Evolutionary conservation across 352 stramenopile species (phyloP).

Genomic region (Peronospora destructor): DNA sequence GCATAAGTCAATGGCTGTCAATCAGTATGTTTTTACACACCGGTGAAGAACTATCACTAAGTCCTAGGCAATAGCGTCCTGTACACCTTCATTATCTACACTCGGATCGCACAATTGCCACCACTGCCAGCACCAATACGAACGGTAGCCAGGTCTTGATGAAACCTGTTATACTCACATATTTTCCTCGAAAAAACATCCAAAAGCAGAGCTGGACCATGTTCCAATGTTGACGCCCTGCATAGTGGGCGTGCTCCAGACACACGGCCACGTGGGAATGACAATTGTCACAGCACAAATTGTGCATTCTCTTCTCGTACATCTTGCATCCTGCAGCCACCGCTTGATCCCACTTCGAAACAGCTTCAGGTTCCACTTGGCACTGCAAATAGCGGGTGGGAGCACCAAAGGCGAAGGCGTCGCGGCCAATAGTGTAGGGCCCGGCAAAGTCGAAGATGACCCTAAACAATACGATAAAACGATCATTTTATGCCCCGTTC

Average conservation of each 20-base stretch:
- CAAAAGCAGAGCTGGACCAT: slow-evolving; percentile 81
- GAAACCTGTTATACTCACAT: slow-evolving; percentile 34
- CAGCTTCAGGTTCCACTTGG: slow-evolving; percentile 33
- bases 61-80: background rate
- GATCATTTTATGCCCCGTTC: slow-evolving; percentile 1
- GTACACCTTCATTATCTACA: background rate
- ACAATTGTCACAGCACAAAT: slow-evolving; percentile 95
- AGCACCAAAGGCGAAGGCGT: slow-evolving; percentile 84
- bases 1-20: slow-evolving; percentile 1
- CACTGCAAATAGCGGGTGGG: slow-evolving; percentile 88
- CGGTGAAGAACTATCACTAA: background rate
- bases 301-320: slow-evolving; percentile 94
- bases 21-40: slow-evolving; percentile 1
- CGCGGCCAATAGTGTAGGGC: slow-evolving; percentile 88
- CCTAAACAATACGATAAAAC: slow-evolving; percentile 28
- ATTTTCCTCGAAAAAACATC: slow-evolving; percentile 66
- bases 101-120: slow-evolving; percentile 23
- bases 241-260: slow-evolving; percentile 53
- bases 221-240: slow-evolving; percentile 55
- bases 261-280: slow-evolving; percentile 92
- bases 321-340: slow-evolving; percentile 84
- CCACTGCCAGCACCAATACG: slow-evolving; percentile 22
- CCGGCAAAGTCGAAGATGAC: slow-evolving; percentile 95
- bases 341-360: slow-evolving; percentile 85
- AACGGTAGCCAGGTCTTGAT: slow-evolving; percentile 41